These are phyloP conservation scores for Ceratocystiopsis sp. DNA, from an alignment of 2,329 filamentous ascomycete species.

Conservation along the genomic window DNA sequence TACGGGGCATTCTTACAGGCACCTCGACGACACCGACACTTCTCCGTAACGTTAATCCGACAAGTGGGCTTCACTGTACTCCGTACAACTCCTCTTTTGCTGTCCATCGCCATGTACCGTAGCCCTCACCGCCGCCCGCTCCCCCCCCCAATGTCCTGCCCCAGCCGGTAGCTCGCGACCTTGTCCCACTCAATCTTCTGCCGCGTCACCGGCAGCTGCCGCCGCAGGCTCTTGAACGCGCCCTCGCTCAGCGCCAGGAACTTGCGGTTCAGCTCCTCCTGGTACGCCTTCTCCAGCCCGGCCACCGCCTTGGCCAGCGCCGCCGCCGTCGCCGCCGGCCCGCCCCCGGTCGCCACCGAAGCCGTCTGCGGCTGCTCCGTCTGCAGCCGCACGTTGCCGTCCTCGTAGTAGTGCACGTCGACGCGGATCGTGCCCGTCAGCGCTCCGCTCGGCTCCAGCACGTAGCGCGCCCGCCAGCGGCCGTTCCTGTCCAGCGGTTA, in stretches of 20 bases:
- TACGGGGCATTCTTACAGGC: no score
- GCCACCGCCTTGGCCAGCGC: constrained; percentile 67
- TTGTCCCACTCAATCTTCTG: constrained; percentile 99
- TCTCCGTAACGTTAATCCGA: no score
- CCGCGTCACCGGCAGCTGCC: constrained; percentile 87
- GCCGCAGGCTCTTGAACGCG: constrained; percentile 80
- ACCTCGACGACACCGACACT: no score
- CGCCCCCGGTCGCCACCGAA: constrained; percentile 43
- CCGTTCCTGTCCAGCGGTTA: constrained; percentile 52
- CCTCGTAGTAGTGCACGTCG: constrained; percentile 98
- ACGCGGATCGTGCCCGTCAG: constrained; percentile 74
- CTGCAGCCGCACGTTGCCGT: constrained; percentile 85
- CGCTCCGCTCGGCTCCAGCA: constrained; percentile 51
- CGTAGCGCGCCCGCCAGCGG: constrained; percentile 83
- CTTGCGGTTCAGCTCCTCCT: constrained; percentile 85
- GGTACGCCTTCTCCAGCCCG: constrained; percentile 72
- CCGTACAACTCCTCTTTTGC: not conserved
- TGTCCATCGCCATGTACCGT: not conserved
- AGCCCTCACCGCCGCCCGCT: not conserved
- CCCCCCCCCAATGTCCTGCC: constrained; percentile 57
- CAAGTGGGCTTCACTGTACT: no score
- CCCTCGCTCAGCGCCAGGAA: constrained; percentile 83
- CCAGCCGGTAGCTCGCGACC: constrained; percentile 77
- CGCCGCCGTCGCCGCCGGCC: constrained; percentile 48
- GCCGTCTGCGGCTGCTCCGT: constrained; percentile 63